Evolutionary conservation across 225 moss, liverwort and hornwort species (phyloP), one percentile per base, ranked within the genome.

Genomic region (Bryoerythrophyllum caledonicum): DNA sequence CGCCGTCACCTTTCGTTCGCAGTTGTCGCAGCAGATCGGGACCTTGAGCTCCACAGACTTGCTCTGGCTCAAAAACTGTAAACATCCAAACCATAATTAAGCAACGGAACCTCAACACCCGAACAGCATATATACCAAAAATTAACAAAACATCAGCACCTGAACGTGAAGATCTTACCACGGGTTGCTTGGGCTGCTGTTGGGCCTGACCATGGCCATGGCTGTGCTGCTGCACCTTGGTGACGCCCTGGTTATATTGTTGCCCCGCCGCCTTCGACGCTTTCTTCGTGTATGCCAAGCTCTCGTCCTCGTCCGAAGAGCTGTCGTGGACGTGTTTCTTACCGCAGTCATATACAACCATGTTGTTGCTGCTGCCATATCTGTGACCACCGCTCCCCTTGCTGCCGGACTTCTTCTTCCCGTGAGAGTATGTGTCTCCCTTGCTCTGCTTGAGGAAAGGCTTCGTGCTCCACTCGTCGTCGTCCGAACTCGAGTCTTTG

Each of bases 11-110:
- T 76, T 76, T 60, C 71, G 59, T 28, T 81, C 76, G 41, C 81
- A 81, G 40, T 81, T 81, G 59, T 81, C 81, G 59, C 81, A 81
- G 8, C 81, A 81, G 23, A 81, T 27, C 21, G 76, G 81, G 27
- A 81, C 81, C 66, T 76, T 76, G 19, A 81, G 75, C 71, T 76
- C 81, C 65, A 81, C 49, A 4, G 23, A 52, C 12, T 71, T 58
- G n/a, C 59, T 24, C 14, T 76, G 60, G 21, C 71, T 51, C 13
- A 61, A 14, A 28, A 51, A 64, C 21, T 66, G 65, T 65, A 65
- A 7, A 25, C 20, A 35, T 7, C 13, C 8, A 27, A 71, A 16
- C 0, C 19, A 14, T 11, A 28, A 59, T 4, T n/a, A n/a, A n/a
- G 1, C 3, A 62, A 53, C 52, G 10, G 15, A 20, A 10, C 8